Evolutionary conservation across 2,329 filamentous ascomycete species (phyloP).

Genomic region (Sclerotinia nivalis): DNA sequence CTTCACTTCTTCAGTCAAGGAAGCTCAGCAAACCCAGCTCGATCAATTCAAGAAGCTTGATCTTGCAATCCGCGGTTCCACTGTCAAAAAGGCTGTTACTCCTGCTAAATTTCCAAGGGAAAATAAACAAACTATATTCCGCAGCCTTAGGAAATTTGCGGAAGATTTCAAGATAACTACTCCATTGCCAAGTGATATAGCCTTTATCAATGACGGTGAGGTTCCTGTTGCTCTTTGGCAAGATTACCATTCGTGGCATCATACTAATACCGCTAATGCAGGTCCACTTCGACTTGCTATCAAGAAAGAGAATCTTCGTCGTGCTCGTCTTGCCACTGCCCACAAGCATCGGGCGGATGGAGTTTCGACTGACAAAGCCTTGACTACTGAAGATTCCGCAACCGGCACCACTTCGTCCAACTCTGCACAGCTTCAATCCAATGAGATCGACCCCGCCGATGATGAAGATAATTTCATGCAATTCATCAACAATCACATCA

Average conservation of each 20-base stretch:
- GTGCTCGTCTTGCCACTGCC: not conserved
- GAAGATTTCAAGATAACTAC: not conserved
- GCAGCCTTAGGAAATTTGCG: not conserved
- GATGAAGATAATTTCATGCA: not conserved
- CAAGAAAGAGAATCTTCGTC: not conserved
- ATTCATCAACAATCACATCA: not conserved
- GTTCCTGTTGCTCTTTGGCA: not conserved
- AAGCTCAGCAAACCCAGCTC: not conserved
- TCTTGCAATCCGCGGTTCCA: no score
- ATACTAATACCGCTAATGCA: not conserved
- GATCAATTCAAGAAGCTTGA: not conserved
- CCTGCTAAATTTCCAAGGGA: not conserved
- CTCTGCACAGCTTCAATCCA: not conserved
- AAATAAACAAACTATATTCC: not conserved
- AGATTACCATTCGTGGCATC: not conserved
- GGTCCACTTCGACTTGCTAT: not conserved
- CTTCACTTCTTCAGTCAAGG: not conserved
- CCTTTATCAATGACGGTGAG: constrained; percentile 6
- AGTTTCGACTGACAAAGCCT: not conserved
- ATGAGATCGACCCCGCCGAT: not conserved
- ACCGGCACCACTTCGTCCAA: not conserved
- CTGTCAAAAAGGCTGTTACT: not conserved
- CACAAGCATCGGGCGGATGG: not conserved
- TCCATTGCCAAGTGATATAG: not conserved
- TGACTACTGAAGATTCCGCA: not conserved